Conservation (phyloP, 129 eudicot genomes). For the Chrysanthemum makinoi region DNA sequence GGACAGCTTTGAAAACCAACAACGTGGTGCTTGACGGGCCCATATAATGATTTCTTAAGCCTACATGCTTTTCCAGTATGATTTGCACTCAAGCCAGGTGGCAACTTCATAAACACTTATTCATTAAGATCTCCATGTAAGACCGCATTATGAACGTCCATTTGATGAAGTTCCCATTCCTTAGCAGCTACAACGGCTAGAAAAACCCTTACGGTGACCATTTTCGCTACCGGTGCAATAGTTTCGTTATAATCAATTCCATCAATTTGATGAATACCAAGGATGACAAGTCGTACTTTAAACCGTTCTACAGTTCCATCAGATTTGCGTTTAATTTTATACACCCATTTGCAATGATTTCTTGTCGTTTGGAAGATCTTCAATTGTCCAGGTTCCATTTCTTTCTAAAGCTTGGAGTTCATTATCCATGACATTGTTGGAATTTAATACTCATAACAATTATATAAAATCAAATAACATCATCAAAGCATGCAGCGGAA, state of each 20-base stretch:
- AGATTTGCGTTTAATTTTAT: slow-evolving; percentile 2
- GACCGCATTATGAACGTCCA: slow-evolving; percentile 18
- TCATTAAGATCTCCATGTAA: slow-evolving; percentile 4
- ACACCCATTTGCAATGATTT: slow-evolving; percentile 13
- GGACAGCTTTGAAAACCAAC: slow-evolving; percentile 14
- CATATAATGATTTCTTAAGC: slow-evolving; percentile 17
- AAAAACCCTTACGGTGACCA: neutral
- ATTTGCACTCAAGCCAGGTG: neutral
- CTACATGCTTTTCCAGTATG: slow-evolving; percentile 3
- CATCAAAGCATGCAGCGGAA: too few relatives aligned
- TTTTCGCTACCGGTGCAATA: neutral
- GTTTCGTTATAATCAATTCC: slow-evolving; percentile 6
- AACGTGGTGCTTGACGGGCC: slow-evolving; percentile 16
- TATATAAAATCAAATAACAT: too few relatives aligned
- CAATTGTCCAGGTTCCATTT: neutral
- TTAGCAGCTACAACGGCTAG: neutral
- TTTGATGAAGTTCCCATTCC: slow-evolving; percentile 12
- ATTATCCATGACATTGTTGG: slow-evolving; percentile 1
- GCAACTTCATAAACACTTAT: neutral
- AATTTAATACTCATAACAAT: too few relatives aligned
- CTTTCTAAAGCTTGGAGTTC: slow-evolving; percentile 7
- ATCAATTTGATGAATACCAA: slow-evolving; percentile 2
- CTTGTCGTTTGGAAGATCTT: slow-evolving; percentile 8
- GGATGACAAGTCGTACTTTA: slow-evolving; percentile 4
- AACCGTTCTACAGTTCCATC: neutral